These are phyloP conservation scores for Pterocarpus macrocarpus DNA, from an alignment of 306 rosid species.

Conservation along the genomic window DNA sequence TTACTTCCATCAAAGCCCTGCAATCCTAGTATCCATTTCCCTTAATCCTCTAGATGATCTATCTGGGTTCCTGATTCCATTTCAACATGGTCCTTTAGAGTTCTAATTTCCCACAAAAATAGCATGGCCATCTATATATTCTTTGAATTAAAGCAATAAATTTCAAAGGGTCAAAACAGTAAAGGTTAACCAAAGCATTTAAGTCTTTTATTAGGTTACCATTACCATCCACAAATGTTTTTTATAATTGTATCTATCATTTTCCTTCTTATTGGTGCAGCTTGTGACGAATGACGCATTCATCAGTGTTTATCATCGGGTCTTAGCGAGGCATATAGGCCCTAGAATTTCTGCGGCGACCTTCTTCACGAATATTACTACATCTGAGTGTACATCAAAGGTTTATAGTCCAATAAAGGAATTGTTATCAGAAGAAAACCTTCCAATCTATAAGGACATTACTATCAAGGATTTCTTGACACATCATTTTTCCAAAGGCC, in stretches of 20 bases:
- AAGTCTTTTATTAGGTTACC: too few relatives aligned
- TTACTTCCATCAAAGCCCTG: too few relatives aligned
- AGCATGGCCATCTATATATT: too few relatives aligned
- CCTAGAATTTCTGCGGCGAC: conserved; percentile 54
- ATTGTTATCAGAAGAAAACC: conserved; percentile 29
- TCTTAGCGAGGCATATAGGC: conserved; percentile 34
- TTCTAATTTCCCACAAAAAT: too few relatives aligned
- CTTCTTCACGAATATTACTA: conserved; percentile 37
- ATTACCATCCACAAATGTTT: too few relatives aligned
- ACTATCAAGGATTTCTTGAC: conserved; percentile 16
- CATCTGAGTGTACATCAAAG: not conserved
- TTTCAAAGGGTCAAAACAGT: too few relatives aligned
- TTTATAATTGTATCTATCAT: not conserved
- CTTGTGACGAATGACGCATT: conserved; percentile 55
- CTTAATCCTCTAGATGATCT: not conserved
- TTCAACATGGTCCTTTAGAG: not conserved
- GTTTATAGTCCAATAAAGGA: too few relatives aligned
- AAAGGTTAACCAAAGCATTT: too few relatives aligned
- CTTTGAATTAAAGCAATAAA: too few relatives aligned
- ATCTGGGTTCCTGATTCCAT: not conserved
- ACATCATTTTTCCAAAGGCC: not conserved
- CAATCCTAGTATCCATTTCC: not conserved
- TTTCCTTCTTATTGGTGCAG: conserved; percentile 13
- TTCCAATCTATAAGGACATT: conserved; percentile 47
- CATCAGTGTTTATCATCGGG: conserved; percentile 52